A percentile compares a stretch with the other conserved stretches of the same genome.
phyloP scores from a whole-genome alignment of 2,329 filamentous ascomycete species.

The Chrysoporthe puriensis region DNA sequence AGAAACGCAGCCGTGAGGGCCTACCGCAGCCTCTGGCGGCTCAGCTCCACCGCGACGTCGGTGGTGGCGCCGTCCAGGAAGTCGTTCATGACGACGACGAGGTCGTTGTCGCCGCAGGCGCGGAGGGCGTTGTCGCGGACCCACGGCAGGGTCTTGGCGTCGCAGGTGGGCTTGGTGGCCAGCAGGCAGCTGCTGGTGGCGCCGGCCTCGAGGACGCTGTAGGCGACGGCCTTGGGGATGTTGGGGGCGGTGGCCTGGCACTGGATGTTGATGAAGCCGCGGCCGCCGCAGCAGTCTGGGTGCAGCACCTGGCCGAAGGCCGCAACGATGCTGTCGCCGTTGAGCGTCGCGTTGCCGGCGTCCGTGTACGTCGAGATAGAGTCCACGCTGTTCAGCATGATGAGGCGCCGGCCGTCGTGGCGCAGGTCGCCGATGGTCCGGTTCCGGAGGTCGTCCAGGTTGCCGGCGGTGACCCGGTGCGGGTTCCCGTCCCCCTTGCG shows the following conservation, averaged over 20 bases:
- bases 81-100: conserved; percentile 54
- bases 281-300: conserved; percentile 37
- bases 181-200: conserved; percentile 49
- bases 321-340: conserved; percentile 43
- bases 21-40: conserved; percentile 40
- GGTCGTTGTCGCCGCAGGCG: conserved; percentile 42
- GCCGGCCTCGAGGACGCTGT: conserved; percentile 49
- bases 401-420: conserved; percentile 40
- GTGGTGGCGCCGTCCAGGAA: conserved; percentile 55
- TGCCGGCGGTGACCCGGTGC: conserved; percentile 34
- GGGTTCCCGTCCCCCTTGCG: conserved; percentile 33
- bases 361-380: conserved; percentile 47
- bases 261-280: conserved; percentile 48
- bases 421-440: conserved; percentile 41
- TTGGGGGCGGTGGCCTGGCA: conserved; percentile 57
- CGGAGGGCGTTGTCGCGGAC: conserved; percentile 45
- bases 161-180: conserved; percentile 53
- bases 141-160: conserved; percentile 52
- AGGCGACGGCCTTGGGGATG: conserved; percentile 50
- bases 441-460: conserved; percentile 40
- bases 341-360: conserved; percentile 45
- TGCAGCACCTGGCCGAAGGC: conserved; percentile 41
- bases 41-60: conserved; percentile 48
- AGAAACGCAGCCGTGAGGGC: no score
- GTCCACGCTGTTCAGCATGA: conserved; percentile 43